A percentile compares a stretch with the other conserved stretches of the same genome.
Conservation (phyloP, 176 grass and related monocot genomes). For the Phyllostachys edulis region DNA sequence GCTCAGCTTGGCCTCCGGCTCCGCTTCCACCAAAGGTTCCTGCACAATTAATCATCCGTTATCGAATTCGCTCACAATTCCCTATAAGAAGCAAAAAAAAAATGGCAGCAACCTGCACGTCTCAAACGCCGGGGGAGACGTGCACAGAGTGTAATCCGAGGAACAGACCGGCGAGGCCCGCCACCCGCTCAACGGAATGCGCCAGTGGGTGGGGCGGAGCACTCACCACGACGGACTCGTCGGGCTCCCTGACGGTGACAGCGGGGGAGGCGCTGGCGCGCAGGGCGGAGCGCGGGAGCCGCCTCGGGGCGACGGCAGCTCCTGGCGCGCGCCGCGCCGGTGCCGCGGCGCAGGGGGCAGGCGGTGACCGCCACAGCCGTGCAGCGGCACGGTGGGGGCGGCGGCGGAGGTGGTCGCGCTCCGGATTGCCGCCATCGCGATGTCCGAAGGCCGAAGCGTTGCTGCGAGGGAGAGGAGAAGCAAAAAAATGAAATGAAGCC, state of each 20-base stretch:
- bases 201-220: background rate
- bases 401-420: background rate
- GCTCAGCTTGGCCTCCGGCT: conserved; percentile 7
- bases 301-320: background rate
- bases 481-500: background rate
- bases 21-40: conserved; percentile 27
- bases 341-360: background rate
- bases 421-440: conserved; percentile 17
- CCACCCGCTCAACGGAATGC: background rate
- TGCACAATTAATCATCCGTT: background rate
- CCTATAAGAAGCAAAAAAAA: background rate
- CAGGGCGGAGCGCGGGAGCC: background rate
- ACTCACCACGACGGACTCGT: conserved; percentile 16
- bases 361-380: background rate
- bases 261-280: background rate
- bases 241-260: background rate
- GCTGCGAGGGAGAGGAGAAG: background rate
- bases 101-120: background rate
- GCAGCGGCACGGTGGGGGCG: background rate
- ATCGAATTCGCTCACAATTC: background rate
- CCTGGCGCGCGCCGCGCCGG: no score
- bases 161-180: background rate
- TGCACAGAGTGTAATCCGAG: background rate
- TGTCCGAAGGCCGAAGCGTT: background rate
- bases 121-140: background rate